Evolutionary conservation across 805 yeast species (phyloP).

Genomic region (Cyberlindnera xishuangbannaensis): DNA sequence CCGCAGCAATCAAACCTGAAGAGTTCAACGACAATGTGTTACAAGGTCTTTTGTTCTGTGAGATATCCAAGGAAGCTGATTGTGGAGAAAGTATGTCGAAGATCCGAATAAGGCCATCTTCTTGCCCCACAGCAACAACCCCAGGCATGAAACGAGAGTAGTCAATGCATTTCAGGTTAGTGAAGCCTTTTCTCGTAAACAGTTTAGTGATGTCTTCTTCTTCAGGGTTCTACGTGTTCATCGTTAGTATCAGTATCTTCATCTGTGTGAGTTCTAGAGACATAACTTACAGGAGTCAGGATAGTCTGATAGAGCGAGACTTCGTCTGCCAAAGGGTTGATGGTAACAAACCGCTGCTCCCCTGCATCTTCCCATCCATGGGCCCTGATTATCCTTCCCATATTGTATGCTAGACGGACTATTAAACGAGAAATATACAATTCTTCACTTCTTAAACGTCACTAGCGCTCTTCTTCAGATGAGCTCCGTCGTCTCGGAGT

Average conservation of each 20-base stretch:
- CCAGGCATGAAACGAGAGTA: slow-evolving; percentile 54
- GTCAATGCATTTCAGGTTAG: slow-evolving; percentile 59
- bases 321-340: slow-evolving; percentile 75
- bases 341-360: slow-evolving; percentile 22
- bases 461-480: no score
- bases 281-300: slow-evolving; percentile 27
- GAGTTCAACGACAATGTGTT: slow-evolving; percentile 67
- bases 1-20: slow-evolving; percentile 64
- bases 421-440: no score
- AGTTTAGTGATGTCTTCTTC: slow-evolving; percentile 48
- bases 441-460: no score
- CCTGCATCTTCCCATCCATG: slow-evolving; percentile 24
- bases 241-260: no score
- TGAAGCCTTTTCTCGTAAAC: slow-evolving; percentile 57
- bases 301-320: slow-evolving; percentile 56
- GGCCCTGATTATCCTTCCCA: slow-evolving; percentile 25
- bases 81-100: slow-evolving; percentile 48
- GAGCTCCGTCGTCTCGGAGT: no score
- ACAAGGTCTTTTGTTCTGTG: slow-evolving; percentile 64
- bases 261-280: neutral
- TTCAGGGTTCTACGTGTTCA: slow-evolving; percentile 15
- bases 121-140: slow-evolving; percentile 66
- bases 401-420: no score
- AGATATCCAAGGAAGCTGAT: slow-evolving; percentile 17
- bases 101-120: slow-evolving; percentile 58